Conservation (phyloP, 257 asterid genomes). For the Phtheirospermum japonicum region DNA sequence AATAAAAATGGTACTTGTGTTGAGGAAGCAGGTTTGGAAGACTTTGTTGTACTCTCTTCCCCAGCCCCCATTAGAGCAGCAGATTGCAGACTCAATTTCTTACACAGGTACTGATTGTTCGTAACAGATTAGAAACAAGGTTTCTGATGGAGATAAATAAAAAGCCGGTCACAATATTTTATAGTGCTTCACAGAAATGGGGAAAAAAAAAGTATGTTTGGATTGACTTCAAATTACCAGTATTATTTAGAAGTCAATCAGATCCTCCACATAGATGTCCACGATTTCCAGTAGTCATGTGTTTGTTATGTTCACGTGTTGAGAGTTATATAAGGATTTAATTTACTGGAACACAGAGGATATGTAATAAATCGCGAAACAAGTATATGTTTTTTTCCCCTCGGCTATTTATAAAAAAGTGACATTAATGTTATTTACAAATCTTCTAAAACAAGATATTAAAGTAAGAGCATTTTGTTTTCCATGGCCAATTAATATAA, state of each 20-base stretch:
- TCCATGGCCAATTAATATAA: constrained; percentile 2
- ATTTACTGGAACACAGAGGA: constrained; percentile 9
- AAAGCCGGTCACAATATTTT: neutral
- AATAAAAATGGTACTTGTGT: constrained; percentile 47
- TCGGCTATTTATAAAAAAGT: neutral
- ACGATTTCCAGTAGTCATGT: neutral
- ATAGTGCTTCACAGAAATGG: constrained; percentile 14
- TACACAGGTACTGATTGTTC: constrained; percentile 19
- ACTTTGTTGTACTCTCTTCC: constrained; percentile 60
- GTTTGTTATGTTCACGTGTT: constrained; percentile 8
- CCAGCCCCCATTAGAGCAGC: constrained; percentile 71
- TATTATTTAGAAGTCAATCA: constrained; percentile 21
- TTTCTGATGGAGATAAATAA: constrained; percentile 11
- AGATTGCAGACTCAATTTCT: constrained; percentile 33
- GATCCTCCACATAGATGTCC: constrained; percentile 6
- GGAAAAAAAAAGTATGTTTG: constrained; percentile 7
- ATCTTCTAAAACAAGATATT: neutral
- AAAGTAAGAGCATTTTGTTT: neutral
- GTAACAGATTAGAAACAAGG: constrained; percentile 7
- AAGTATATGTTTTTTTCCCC: neutral
- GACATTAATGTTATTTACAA: neutral
- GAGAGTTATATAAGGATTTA: constrained; percentile 3
- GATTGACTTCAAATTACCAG: constrained; percentile 19
- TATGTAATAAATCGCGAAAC: constrained; percentile 6
- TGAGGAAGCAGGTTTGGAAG: constrained; percentile 61